phyloP scores from a whole-genome alignment of 257 asterid species.

The Handroanthus guayacan region DNA sequence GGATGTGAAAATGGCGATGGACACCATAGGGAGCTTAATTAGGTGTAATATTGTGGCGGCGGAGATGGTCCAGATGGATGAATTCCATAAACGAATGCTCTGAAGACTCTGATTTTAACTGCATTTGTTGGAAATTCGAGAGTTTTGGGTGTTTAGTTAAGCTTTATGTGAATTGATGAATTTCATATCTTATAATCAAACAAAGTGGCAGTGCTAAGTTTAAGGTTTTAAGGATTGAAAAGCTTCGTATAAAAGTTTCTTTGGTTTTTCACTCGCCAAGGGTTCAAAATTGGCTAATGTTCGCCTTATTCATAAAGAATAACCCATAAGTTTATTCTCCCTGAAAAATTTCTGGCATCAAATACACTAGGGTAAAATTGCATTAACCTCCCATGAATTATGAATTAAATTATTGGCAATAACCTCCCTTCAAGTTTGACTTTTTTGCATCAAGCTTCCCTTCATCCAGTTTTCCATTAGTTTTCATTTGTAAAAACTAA shows the following conservation, averaged over 20 bases:
- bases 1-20: conserved; percentile 64
- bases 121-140: neutral
- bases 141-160: neutral
- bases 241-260: conserved; percentile 1
- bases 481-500: too few relatives aligned
- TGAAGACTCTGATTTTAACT: conserved; percentile 27
- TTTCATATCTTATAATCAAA: conserved; percentile 16
- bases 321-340: neutral
- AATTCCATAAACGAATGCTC: conserved; percentile 29
- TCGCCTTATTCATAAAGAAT: neutral
- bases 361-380: too few relatives aligned
- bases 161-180: conserved; percentile 31
- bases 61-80: conserved; percentile 38
- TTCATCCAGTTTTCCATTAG: too few relatives aligned
- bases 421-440: neutral
- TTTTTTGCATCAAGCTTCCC: neutral
- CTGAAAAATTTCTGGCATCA: neutral
- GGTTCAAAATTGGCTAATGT: conserved; percentile 20
- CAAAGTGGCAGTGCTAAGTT: conserved; percentile 6
- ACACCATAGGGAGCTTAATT: conserved; percentile 71
- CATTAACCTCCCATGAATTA: neutral
- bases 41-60: conserved; percentile 66
- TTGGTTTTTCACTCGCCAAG: neutral
- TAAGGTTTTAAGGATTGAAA: conserved; percentile 3
- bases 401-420: neutral